phyloP scores from a whole-genome alignment of 2,329 filamentous ascomycete genomes.

The Fusarium beomiforme region DNA sequence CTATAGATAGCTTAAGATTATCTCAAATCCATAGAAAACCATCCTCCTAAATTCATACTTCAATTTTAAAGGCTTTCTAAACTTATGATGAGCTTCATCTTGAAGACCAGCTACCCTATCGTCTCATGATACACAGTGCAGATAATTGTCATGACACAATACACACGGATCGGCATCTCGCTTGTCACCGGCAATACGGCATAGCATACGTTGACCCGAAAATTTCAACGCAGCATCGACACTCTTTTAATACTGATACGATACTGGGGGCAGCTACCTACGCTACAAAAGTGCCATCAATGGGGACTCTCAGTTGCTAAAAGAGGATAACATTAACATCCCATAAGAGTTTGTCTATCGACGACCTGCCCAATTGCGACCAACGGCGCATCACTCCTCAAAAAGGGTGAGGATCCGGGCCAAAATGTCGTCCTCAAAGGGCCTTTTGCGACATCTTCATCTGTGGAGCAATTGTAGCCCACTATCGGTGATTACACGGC shows the following conservation, averaged over 20 bases:
- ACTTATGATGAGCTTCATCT: not conserved
- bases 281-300: slow-evolving; percentile 44
- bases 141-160: slow-evolving; percentile 17
- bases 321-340: slow-evolving; percentile 22
- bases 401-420: slow-evolving; percentile 26
- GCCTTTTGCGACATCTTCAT: slow-evolving; percentile 43
- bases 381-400: slow-evolving; percentile 21
- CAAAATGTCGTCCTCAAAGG: slow-evolving; percentile 42
- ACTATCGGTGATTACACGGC: slow-evolving; percentile 34
- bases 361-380: slow-evolving; percentile 42
- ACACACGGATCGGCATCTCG: slow-evolving; percentile 37
- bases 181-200: slow-evolving; percentile 40
- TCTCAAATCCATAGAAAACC: too few species aligned
- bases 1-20: too few species aligned
- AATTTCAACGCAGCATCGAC: slow-evolving; percentile 33
- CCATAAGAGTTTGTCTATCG: slow-evolving; percentile 18
- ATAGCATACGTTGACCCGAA: slow-evolving; percentile 30
- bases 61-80: too few species aligned
- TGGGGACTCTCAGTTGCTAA: slow-evolving; percentile 31
- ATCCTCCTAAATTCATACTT: too few species aligned
- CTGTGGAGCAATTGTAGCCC: slow-evolving; percentile 40
- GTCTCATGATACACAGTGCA: slow-evolving; percentile 31
- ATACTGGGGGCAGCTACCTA: slow-evolving; percentile 33
- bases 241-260: slow-evolving; percentile 8
- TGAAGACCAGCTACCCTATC: not conserved